Conservation (phyloP, 176 grass and related monocot genomes). For the Thinopyrum elongatum region DNA sequence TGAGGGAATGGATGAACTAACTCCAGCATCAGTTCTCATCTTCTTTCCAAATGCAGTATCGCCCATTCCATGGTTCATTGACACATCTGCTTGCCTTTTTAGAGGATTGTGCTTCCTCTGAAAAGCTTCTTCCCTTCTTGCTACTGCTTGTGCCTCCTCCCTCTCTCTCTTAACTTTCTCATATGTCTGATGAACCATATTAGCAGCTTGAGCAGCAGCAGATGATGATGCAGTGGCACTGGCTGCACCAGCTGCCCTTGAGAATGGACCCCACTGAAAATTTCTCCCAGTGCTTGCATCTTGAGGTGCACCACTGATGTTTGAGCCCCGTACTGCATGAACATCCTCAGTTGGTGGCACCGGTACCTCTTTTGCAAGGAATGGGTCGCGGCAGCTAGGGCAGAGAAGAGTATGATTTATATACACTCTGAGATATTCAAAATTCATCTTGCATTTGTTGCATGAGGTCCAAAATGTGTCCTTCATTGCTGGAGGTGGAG, state of each 20-base stretch:
- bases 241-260: constrained; percentile 52
- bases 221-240: constrained; percentile 65
- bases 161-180: constrained; percentile 51
- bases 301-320: constrained; percentile 21
- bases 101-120: constrained; percentile 44
- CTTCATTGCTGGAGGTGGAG: not conserved
- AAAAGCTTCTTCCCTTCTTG: constrained; percentile 52
- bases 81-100: constrained; percentile 38
- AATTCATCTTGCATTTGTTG: constrained; percentile 47
- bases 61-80: constrained; percentile 7
- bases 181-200: constrained; percentile 52
- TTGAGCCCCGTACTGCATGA: constrained; percentile 14
- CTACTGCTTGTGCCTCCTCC: constrained; percentile 51
- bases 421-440: constrained; percentile 35
- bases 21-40: constrained; percentile 17
- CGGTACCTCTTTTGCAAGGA: constrained; percentile 36
- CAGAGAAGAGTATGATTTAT: constrained; percentile 43
- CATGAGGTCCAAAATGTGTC: constrained; percentile 56
- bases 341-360: constrained; percentile 15
- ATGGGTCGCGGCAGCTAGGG: constrained; percentile 27
- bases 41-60: constrained; percentile 23
- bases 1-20: constrained; percentile 10
- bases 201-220: constrained; percentile 58
- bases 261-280: constrained; percentile 48
- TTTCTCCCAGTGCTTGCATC: constrained; percentile 29